These are phyloP conservation scores for Persicaria maculosa DNA, from an alignment of 148 eudicot species.

Conservation along the genomic window DNA sequence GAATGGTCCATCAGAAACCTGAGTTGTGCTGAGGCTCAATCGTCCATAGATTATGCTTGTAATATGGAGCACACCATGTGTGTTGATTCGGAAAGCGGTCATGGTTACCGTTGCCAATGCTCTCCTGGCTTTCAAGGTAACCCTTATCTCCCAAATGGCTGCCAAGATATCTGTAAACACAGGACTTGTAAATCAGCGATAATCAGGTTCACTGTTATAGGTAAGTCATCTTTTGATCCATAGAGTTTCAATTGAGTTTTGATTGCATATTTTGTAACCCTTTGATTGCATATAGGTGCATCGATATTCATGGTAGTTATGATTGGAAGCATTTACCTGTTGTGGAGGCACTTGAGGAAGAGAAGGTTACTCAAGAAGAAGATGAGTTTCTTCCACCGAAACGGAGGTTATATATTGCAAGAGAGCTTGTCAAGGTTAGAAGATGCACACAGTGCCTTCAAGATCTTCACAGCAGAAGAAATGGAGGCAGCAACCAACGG, in stretches of 20 bases:
- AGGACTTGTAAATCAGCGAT: neutral
- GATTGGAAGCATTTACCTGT: neutral
- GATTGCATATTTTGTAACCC: neutral
- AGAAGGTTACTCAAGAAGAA: constrained; percentile 3
- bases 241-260: neutral
- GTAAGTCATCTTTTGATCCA: neutral
- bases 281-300: constrained; percentile 4
- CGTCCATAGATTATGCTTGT: neutral
- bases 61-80: neutral
- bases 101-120: constrained; percentile 8
- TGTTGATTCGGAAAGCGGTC: neutral
- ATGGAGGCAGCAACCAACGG: constrained; percentile 23
- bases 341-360: constrained; percentile 2
- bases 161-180: neutral
- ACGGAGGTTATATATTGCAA: constrained; percentile 2
- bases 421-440: neutral
- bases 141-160: neutral
- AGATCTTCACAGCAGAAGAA: constrained; percentile 18
- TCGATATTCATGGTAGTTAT: neutral
- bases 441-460: constrained; percentile 6
- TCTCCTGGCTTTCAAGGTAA: neutral
- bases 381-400: constrained; percentile 6
- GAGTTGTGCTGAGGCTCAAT: neutral
- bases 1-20: neutral
- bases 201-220: constrained; percentile 8